Percentiles rank a stretch among this genome's conserved stretches.
These are phyloP conservation scores for Penstemon eatonii DNA, from an alignment of 257 asterid genomes.

Conservation along the genomic window DNA sequence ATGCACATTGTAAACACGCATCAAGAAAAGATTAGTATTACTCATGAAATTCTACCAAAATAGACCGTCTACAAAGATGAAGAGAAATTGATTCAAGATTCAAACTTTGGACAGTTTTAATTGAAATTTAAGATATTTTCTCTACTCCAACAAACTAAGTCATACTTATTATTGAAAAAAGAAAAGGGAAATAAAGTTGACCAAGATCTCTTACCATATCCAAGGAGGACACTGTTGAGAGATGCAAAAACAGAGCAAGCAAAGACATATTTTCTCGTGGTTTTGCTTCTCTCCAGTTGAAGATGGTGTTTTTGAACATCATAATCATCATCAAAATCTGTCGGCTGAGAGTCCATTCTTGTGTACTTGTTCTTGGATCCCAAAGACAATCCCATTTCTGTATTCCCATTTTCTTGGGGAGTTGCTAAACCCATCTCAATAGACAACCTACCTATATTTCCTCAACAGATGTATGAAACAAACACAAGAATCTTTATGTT, in stretches of 20 bases:
- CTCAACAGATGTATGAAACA: background rate
- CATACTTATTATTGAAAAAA: too few species aligned
- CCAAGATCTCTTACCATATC: slow-evolving; percentile 57
- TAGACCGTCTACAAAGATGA: background rate
- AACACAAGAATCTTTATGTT: background rate
- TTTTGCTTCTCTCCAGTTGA: slow-evolving; percentile 52
- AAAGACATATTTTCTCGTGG: slow-evolving; percentile 69
- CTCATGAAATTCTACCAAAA: too few species aligned
- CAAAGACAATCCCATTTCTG: slow-evolving; percentile 49
- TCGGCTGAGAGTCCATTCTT: slow-evolving; percentile 60
- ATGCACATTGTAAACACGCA: background rate
- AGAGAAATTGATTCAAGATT: slow-evolving; percentile 2
- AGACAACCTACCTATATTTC: background rate
- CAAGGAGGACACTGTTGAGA: slow-evolving; percentile 88
- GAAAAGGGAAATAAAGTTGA: background rate
- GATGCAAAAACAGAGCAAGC: slow-evolving; percentile 98
- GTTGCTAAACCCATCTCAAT: slow-evolving; percentile 50
- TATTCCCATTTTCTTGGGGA: slow-evolving; percentile 54
- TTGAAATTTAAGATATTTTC: slow-evolving; percentile 12
- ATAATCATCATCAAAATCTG: slow-evolving; percentile 42
- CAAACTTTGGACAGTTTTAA: background rate
- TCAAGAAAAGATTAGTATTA: too few species aligned
- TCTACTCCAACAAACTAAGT: background rate
- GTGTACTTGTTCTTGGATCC: slow-evolving; percentile 65
- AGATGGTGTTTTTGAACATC: slow-evolving; percentile 47